Percentiles rank a stretch among this genome's conserved stretches.
phyloP scores from a whole-genome alignment of 2,329 filamentous ascomycete species.

The Macroventuria anomochaeta region DNA sequence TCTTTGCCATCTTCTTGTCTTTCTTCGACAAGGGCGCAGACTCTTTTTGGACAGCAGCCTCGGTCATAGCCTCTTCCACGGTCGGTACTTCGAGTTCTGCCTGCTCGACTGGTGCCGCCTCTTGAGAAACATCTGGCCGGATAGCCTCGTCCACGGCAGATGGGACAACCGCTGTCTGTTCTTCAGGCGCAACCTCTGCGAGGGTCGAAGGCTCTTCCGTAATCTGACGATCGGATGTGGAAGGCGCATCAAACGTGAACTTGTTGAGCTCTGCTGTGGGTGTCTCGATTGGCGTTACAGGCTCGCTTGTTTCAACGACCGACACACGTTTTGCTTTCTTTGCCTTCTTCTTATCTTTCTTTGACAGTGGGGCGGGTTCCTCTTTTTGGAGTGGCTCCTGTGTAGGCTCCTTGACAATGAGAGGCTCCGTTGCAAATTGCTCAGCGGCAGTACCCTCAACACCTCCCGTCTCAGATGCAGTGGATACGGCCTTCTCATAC shows the following conservation, averaged over 20 bases:
- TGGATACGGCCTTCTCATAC: not conserved
- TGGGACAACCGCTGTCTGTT: not conserved
- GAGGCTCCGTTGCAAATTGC: not conserved
- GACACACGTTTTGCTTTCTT: slow-evolving; percentile 21
- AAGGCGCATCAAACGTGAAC: not conserved
- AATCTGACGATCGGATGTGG: not conserved
- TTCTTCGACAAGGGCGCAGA: slow-evolving; percentile 26
- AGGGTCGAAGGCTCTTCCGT: not conserved
- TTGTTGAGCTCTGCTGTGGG: slow-evolving; percentile 9
- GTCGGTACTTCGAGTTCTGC: not conserved
- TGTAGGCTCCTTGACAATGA: not conserved
- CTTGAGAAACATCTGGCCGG: not conserved
- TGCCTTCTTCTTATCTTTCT: slow-evolving; percentile 22
- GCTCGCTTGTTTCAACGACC: slow-evolving; percentile 4
- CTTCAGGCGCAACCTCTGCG: not conserved
- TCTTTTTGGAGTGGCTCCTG: not conserved
- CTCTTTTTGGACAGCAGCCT: slow-evolving; percentile 2
- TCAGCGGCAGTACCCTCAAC: not conserved
- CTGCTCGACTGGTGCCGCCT: not conserved
- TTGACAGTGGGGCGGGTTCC: slow-evolving; percentile 3
- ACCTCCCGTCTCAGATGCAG: not conserved
- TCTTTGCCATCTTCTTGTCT: slow-evolving; percentile 36
- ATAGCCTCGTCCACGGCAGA: not conserved
- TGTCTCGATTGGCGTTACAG: slow-evolving; percentile 10
- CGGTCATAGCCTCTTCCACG: not conserved